These are phyloP conservation scores for Peronosclerospora sorghi DNA, from an alignment of 352 stramenopile species.

Conservation along the genomic window DNA sequence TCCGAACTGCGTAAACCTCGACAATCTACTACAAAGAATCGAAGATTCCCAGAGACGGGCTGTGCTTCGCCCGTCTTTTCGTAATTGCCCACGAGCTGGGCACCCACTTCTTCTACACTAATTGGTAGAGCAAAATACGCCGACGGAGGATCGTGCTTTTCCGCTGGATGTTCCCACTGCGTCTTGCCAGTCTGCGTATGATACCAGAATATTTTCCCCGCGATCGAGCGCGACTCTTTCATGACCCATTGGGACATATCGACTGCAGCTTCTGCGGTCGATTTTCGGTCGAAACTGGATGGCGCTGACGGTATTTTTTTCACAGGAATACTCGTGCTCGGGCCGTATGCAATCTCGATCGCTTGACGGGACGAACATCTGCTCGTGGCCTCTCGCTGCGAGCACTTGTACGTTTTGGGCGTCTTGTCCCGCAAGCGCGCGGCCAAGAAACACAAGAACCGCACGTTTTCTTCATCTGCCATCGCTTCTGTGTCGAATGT, in stretches of 20 bases:
- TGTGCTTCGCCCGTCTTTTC: slow-evolving; percentile 30
- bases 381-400: slow-evolving; percentile 24
- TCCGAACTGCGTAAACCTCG: slow-evolving; percentile 61
- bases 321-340: slow-evolving; percentile 10
- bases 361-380: slow-evolving; percentile 40
- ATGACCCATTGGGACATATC: slow-evolving; percentile 78
- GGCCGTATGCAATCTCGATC: slow-evolving; percentile 49
- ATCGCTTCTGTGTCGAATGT: slow-evolving; percentile 27
- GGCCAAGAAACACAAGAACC: slow-evolving; percentile 53
- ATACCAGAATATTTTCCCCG: slow-evolving; percentile 74
- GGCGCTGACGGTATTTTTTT: slow-evolving; percentile 11
- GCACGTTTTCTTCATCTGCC: slow-evolving; percentile 27
- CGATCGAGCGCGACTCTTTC: slow-evolving; percentile 60
- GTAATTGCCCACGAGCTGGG: slow-evolving; percentile 46
- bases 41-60: slow-evolving; percentile 13
- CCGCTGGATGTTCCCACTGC: slow-evolving; percentile 69
- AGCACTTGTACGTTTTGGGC: slow-evolving; percentile 54
- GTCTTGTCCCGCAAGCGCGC: slow-evolving; percentile 48
- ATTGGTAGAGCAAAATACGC: slow-evolving; percentile 57
- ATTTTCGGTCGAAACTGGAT: slow-evolving; percentile 19
- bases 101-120: slow-evolving; percentile 54
- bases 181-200: slow-evolving; percentile 61
- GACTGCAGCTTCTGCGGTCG: slow-evolving; percentile 26
- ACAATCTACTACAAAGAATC: slow-evolving; percentile 75
- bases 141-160: slow-evolving; percentile 44